Base-by-base conservation (phyloP, 2,329 filamentous ascomycete genomes). In the Ascochyta viciae-villosae region DNA sequence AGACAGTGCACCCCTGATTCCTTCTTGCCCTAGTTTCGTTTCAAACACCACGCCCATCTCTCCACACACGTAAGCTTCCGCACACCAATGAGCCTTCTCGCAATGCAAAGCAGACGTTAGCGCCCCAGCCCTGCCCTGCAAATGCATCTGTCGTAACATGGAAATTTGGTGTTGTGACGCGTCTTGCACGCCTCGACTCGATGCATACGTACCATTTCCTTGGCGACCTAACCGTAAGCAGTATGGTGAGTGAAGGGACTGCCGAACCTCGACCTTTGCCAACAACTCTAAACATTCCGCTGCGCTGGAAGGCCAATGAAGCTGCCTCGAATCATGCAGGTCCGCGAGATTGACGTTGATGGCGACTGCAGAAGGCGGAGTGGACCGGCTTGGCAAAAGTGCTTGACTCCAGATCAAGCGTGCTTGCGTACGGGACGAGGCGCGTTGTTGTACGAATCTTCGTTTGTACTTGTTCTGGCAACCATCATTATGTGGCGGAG, bases 351-450 rank as follows among this genome's bases (percentile, higher is more conserved):
- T 42, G 37, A 41, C 31, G 24, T 50, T 22, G 46, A 56, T 31
- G 35, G 41, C 31, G 35, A 41, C 35, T 56, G 29, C 31, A 50
- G 46, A 34, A 50, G 29, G 42, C 38, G 38, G 53, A 56, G 38
- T 43, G 35, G 35, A 39, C 12, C 39, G 41, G 37, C 53, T 56
- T 56, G 53, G 47, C 53, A 48, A 3, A 9, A 3, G 31, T 47
- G 53, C 53, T 56, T 53, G 43, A 52, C 29, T 54, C 37, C 8
- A 22, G 19, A 19, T 33, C 29, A 50, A 50, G 47, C 42, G 35
- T 50, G 53, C 57, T 57, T 53, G 53, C 53, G 52, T 54, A 54
- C 49, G 38, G 53, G 53, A 57, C 49, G 34, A 44, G 45, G 38
- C 57, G 57, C 50, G 38, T 37, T 44, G 16, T 16, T 16, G 16